phyloP scores from a whole-genome alignment of 768 basidiomycete genomes.

The Suillus fuscotomentosus region DNA sequence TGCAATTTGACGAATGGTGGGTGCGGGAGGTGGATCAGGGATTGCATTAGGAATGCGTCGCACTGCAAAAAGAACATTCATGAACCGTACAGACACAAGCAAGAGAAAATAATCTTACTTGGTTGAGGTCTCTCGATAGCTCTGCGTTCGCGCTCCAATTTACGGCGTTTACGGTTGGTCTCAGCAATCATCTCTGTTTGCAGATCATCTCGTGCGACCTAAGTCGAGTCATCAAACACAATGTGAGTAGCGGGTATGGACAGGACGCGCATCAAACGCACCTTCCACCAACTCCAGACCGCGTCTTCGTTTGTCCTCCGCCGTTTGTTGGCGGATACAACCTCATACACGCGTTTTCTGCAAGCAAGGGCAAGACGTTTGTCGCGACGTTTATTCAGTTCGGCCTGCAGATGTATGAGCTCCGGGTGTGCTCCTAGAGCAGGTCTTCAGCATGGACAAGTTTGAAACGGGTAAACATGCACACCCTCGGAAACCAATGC shows the following conservation, averaged over 20 bases:
- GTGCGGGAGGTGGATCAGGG: conserved; percentile 51
- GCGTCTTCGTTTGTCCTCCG: conserved; percentile 69
- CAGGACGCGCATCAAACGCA: conserved; percentile 32
- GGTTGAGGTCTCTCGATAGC: conserved; percentile 73
- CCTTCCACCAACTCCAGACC: conserved; percentile 93
- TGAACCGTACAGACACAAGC: not conserved
- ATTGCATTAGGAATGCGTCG: conserved; percentile 61
- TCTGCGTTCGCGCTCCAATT: conserved; percentile 83
- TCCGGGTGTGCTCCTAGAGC: conserved; percentile 80
- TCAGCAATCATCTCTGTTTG: conserved; percentile 89
- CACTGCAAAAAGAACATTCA: conserved; percentile 31
- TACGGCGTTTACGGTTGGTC: conserved; percentile 80
- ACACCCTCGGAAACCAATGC: conserved; percentile 72
- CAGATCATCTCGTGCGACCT: conserved; percentile 76
- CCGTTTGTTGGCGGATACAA: conserved; percentile 58
- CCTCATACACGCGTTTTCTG: conserved; percentile 68
- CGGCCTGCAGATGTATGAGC: conserved; percentile 74
- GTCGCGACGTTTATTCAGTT: conserved; percentile 75
- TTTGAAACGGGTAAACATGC: conserved; percentile 22
- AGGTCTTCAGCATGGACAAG: not conserved
- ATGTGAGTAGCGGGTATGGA: not conserved
- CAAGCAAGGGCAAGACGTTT: conserved; percentile 79
- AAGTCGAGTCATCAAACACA: conserved; percentile 1
- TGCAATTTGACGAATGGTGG: conserved; percentile 65
- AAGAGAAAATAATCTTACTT: conserved; percentile 42